Percentiles rank a stretch among this genome's conserved stretches.
These are phyloP conservation scores for Chaetomium cochliodes DNA, from an alignment of 495 filamentous ascomycete species.

Conservation along the genomic window DNA sequence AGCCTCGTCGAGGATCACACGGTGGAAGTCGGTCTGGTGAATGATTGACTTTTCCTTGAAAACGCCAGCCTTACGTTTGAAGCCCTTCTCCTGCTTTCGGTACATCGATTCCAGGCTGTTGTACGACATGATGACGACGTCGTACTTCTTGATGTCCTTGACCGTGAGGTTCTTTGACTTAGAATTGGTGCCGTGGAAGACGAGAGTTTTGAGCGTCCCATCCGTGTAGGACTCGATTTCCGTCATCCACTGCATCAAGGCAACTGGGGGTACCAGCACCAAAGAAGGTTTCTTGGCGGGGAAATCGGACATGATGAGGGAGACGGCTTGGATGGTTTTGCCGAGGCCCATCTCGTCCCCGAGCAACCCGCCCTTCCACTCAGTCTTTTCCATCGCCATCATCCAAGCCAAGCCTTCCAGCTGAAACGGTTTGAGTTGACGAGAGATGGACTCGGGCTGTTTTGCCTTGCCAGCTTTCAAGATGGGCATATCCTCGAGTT, in stretches of 20 bases:
- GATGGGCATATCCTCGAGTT: conserved; percentile 63
- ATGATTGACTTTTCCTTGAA: conserved; percentile 78
- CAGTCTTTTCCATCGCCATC: conserved; percentile 76
- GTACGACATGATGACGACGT: conserved; percentile 97
- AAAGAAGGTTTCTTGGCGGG: conserved; percentile 77
- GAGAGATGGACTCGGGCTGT: conserved; percentile 76
- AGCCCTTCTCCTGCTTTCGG: conserved; percentile 89
- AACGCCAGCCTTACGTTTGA: conserved; percentile 69
- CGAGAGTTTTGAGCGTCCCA: conserved; percentile 80
- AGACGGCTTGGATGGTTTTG: conserved; percentile 97
- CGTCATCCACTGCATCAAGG: conserved; percentile 93
- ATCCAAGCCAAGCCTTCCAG: conserved; percentile 94
- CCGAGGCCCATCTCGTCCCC: conserved; percentile 98
- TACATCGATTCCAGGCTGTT: conserved; percentile 88
- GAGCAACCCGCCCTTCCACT: conserved; percentile 83
- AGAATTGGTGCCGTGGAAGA: conserved; percentile 82
- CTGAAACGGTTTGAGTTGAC: conserved; percentile 86
- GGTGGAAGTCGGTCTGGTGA: conserved; percentile 83
- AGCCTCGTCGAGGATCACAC: conserved; percentile 91
- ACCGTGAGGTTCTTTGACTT: conserved; percentile 71
- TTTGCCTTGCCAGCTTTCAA: conserved; percentile 64
- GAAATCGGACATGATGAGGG: conserved; percentile 95
- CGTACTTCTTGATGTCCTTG: conserved; percentile 72
- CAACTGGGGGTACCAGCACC: conserved; percentile 90
- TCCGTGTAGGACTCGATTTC: conserved; percentile 92